Base-by-base conservation (phyloP, 257 asterid species). In the Solanum sparsipilum region DNA sequence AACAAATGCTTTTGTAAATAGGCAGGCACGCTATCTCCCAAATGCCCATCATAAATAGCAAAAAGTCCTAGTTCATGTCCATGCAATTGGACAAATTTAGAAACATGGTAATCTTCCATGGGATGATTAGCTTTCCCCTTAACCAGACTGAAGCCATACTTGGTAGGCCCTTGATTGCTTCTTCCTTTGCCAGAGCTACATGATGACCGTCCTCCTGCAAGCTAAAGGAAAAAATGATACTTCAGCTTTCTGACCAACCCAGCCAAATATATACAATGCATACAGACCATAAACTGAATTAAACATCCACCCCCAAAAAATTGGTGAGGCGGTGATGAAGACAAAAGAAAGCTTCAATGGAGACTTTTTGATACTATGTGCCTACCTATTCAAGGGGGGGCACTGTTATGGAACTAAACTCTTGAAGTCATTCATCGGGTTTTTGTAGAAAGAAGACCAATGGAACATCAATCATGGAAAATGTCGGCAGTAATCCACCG, bases 31-130 rank as follows among this genome's bases (percentile, higher is more conserved):
- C 88, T 92, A 86, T 96, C 98, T 58, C 99, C 98, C 79, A 96
- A 89, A 90, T 96, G 98, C 38, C 98, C 99, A 79, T 96, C 99
- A 56, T 83, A 96, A 90, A 96, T 94, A 75, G 98, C 99, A 87
- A 96, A 96, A 35, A 96, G 93, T 20, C 99, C 99, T 12, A 95
- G 92, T 90, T 94, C 98, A 29, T 86, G 95, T 15, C 94, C 94
- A 29, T 92, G 88, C 38, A 87, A 46, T 90, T 93, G 93, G 38
- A 92, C 95, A 86, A 95, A 96, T 87, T 95, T 96, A 58, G 99
- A 97, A 72, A 96, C 99, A 90, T 96, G 96, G 92, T 88, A 96
- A 91, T 96, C 99, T 93, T 96, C 99, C 99, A 96, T 96, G 7
- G 99, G 99, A 91, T 96, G 99, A 90, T 87, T 95, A 27, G 98